Conservation (phyloP, 805 yeast species). For the Cyberlindnera mrakii region DNA sequence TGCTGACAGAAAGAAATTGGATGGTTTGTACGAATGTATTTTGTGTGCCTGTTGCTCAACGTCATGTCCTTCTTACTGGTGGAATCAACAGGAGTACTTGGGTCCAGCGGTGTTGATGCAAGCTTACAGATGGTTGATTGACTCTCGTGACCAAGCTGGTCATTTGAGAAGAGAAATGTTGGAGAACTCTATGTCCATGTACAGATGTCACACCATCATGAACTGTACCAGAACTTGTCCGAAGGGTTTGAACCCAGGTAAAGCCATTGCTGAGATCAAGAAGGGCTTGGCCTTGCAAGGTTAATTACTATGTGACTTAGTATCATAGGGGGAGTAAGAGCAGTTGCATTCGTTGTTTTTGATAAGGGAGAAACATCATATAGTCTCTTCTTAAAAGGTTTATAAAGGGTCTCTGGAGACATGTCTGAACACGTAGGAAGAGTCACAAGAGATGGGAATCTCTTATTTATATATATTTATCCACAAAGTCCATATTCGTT, state of each 20-base stretch:
- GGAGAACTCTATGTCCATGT: constrained; percentile 94
- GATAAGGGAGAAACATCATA: too few relatives aligned
- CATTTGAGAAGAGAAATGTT: constrained; percentile 77
- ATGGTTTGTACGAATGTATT: constrained; percentile 96
- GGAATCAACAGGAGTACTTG: constrained; percentile 98
- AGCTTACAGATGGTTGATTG: constrained; percentile 98
- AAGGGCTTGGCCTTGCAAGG: constrained; percentile 62
- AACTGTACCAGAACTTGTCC: constrained; percentile 98
- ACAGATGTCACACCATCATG: constrained; percentile 99
- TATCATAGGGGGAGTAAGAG: not conserved
- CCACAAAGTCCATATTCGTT: constrained; percentile 1
- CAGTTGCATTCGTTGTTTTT: not conserved
- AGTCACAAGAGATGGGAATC: not conserved
- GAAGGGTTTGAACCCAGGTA: constrained; percentile 96
- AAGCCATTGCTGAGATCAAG: constrained; percentile 95
- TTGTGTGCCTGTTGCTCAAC: constrained; percentile 99
- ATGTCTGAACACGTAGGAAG: too few relatives aligned
- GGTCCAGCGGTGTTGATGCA: constrained; percentile 99
- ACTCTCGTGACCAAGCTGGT: constrained; percentile 92
- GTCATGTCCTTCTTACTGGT: constrained; percentile 99
- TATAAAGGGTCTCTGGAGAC: too few relatives aligned
- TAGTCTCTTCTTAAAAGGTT: too few relatives aligned
- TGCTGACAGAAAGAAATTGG: constrained; percentile 91
- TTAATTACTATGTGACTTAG: not conserved
- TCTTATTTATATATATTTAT: constrained; percentile 1